Conservation (phyloP, 768 basidiomycete genomes). For the Dioszegia crocea region DNA sequence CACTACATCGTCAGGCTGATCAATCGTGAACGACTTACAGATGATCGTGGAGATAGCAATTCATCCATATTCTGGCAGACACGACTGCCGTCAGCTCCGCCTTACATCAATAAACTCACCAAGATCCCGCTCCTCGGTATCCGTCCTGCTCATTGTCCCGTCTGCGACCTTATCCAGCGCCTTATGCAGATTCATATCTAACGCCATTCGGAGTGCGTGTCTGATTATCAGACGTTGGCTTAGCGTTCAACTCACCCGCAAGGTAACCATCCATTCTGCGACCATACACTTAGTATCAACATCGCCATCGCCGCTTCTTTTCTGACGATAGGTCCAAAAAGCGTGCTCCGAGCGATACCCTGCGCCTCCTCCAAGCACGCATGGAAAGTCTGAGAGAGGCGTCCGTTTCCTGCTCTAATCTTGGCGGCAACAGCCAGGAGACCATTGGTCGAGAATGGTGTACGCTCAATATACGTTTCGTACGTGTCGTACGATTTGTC, state of each 20-base stretch:
- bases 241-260: constrained; percentile 56
- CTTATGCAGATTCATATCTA: constrained; percentile 87
- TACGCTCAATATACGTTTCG: constrained; percentile 83
- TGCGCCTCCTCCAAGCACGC: constrained; percentile 90
- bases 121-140: constrained; percentile 77
- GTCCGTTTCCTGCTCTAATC: constrained; percentile 84
- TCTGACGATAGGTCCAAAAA: constrained; percentile 87
- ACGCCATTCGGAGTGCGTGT: constrained; percentile 92
- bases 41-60: constrained; percentile 94
- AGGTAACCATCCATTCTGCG: constrained; percentile 89
- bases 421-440: constrained; percentile 88
- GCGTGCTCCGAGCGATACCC: constrained; percentile 85
- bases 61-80: constrained; percentile 88
- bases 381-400: constrained; percentile 78
- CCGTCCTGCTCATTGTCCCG: constrained; percentile 57
- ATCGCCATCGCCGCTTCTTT: constrained; percentile 92
- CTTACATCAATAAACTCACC: constrained; percentile 54
- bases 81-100: constrained; percentile 53
- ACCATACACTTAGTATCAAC: constrained; percentile 87
- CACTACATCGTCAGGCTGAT: constrained; percentile 55
- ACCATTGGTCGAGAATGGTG: constrained; percentile 89
- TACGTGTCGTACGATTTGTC: constrained; percentile 90
- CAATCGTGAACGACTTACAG: constrained; percentile 57
- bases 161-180: constrained; percentile 88
- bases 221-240: constrained; percentile 4